phyloP scores from a whole-genome alignment of 179 eudicot species.

The Beta macrorhiza region DNA sequence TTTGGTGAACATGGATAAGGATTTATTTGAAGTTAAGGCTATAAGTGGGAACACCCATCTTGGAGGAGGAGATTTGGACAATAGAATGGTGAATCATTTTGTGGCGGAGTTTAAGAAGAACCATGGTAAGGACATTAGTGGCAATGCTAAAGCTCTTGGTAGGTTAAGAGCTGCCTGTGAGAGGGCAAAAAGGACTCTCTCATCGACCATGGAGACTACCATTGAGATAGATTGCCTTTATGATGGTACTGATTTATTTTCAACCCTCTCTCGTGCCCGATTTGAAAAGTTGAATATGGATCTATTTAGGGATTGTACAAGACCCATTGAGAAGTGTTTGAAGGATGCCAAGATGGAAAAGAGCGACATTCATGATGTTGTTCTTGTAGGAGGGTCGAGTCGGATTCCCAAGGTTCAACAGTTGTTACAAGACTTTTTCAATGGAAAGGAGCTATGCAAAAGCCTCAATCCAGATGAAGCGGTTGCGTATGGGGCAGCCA shows the following conservation, averaged over 20 bases:
- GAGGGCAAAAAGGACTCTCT: conserved; percentile 19
- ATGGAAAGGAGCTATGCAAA: neutral
- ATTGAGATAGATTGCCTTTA: conserved; percentile 16
- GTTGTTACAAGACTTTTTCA: neutral
- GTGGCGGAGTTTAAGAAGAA: conserved; percentile 18
- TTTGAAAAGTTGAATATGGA: neutral
- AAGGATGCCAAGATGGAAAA: neutral
- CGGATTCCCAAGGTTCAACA: neutral
- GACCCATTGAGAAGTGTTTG: neutral
- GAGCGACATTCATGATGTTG: neutral
- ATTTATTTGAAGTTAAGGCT: conserved; percentile 21
- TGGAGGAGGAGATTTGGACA: conserved; percentile 25
- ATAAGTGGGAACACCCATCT: conserved; percentile 25
- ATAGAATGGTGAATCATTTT: conserved; percentile 11
- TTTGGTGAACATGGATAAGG: conserved; percentile 13
- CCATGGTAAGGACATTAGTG: conserved; percentile 5
- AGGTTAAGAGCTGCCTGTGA: conserved; percentile 24
- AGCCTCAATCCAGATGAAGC: neutral
- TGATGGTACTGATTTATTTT: neutral
- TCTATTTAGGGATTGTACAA: neutral
- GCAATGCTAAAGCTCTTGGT: conserved; percentile 17
- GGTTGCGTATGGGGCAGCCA: neutral
- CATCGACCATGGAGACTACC: conserved; percentile 15
- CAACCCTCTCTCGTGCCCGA: neutral
- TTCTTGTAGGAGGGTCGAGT: neutral